Conservation (phyloP, 441 rosid species). For the Raphanus hybrid region DNA sequence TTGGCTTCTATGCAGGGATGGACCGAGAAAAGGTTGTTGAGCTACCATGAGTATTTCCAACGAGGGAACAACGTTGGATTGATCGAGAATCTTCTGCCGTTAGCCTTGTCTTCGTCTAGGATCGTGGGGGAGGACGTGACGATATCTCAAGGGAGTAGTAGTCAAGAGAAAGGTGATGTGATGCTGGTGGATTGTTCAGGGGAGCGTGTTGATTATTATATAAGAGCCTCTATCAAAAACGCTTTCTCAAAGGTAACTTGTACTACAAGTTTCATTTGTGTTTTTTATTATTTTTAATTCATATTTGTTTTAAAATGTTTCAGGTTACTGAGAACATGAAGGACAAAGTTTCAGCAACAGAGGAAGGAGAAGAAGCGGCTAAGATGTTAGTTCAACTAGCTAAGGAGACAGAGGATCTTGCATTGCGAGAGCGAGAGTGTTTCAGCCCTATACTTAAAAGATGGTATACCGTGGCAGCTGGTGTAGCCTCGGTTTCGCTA, state of each 20-base stretch:
- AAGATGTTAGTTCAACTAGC: constrained; percentile 65
- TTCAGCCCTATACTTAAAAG: constrained; percentile 73
- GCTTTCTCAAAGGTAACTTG: constrained; percentile 67
- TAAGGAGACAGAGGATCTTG: constrained; percentile 75
- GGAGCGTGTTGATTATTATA: constrained; percentile 72
- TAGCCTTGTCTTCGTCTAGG: constrained; percentile 73
- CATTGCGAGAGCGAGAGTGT: constrained; percentile 65
- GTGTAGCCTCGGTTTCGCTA: constrained; percentile 68
- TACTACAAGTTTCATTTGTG: neutral
- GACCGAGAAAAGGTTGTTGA: constrained; percentile 75
- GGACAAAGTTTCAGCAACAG: constrained; percentile 36
- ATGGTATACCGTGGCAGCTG: constrained; percentile 69
- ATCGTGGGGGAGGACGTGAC: constrained; percentile 74
- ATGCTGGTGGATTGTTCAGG: constrained; percentile 57
- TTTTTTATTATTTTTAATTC: neutral
- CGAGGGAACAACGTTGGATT: constrained; percentile 58
- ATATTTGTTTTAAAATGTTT: neutral
- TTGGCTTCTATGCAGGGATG: constrained; percentile 77
- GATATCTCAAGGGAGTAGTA: constrained; percentile 51
- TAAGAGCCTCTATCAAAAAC: constrained; percentile 69
- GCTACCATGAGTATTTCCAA: constrained; percentile 76
- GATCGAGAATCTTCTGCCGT: constrained; percentile 73
- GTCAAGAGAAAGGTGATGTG: constrained; percentile 50
- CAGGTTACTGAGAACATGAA: constrained; percentile 48
- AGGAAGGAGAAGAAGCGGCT: constrained; percentile 55